Evolutionary conservation across 2,329 filamentous ascomycete species (phyloP).

Genomic region (Aureobasidium pullulans): DNA sequence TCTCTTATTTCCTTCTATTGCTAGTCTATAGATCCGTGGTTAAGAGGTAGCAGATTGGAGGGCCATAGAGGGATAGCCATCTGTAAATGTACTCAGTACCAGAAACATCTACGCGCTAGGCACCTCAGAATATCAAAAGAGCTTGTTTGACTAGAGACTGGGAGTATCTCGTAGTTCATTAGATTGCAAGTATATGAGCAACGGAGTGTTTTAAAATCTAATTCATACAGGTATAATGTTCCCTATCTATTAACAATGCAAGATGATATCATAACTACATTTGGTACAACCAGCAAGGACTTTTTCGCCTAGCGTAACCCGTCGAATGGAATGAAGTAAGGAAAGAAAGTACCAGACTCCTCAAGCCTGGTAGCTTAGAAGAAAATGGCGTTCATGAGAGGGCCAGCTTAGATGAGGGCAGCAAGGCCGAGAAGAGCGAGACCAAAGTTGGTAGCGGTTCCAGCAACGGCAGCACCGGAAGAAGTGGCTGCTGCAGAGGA

Average conservation of each 20-base stretch:
- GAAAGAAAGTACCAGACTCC: neutral
- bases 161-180: neutral
- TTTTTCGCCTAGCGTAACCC: neutral
- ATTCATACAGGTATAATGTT: neutral
- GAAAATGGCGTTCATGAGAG: neutral
- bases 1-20: too few relatives aligned
- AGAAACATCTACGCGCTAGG: too few relatives aligned
- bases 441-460: neutral
- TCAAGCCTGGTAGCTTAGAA: neutral
- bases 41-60: too few relatives aligned
- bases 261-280: neutral
- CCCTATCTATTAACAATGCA: neutral
- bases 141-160: too few relatives aligned
- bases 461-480: constrained; percentile 6
- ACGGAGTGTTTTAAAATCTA: neutral
- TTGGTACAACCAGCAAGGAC: neutral
- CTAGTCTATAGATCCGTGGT: too few relatives aligned
- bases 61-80: too few relatives aligned
- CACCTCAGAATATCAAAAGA: too few relatives aligned
- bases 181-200: neutral
- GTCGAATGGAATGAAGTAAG: neutral
- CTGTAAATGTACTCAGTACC: too few relatives aligned
- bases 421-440: constrained; percentile 4
- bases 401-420: neutral
- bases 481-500: neutral